Evolutionary conservation across 2,329 filamentous ascomycete species (phyloP).

Genomic region (Fonsecaea monophora): DNA sequence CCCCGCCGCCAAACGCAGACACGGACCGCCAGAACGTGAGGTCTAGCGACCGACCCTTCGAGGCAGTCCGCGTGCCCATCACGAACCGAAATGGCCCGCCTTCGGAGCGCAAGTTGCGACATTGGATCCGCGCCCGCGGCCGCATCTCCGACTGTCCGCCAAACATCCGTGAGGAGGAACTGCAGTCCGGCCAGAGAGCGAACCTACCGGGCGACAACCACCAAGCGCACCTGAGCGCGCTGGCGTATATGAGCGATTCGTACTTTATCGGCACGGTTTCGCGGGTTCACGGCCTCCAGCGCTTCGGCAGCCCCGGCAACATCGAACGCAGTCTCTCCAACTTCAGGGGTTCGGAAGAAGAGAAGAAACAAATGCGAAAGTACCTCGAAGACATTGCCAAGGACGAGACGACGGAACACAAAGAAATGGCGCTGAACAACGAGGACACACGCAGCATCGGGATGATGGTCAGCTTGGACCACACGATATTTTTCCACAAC

Average conservation of each 20-base stretch:
- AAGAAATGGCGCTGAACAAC: slow-evolving; percentile 30
- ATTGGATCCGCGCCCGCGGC: slow-evolving; percentile 53
- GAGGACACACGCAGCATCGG: slow-evolving; percentile 44
- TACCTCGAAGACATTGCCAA: slow-evolving; percentile 52
- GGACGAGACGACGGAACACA: slow-evolving; percentile 51
- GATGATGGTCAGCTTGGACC: slow-evolving; percentile 61
- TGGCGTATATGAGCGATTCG: slow-evolving; percentile 91
- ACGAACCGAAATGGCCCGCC: slow-evolving; percentile 46
- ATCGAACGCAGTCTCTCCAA: slow-evolving; percentile 49
- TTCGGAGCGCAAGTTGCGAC: slow-evolving; percentile 70
- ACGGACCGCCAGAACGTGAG: slow-evolving; percentile 11
- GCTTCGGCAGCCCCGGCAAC: slow-evolving; percentile 65
- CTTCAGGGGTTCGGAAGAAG: slow-evolving; percentile 53
- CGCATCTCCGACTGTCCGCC: slow-evolving; percentile 40
- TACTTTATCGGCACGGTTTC: slow-evolving; percentile 92
- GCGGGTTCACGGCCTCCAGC: slow-evolving; percentile 79
- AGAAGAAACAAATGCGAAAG: slow-evolving; percentile 48
- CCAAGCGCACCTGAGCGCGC: slow-evolving; percentile 66
- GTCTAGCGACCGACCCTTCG: slow-evolving; percentile 42
- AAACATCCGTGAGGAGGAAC: slow-evolving; percentile 37
- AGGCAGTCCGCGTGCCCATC: slow-evolving; percentile 57
- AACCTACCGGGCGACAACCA: slow-evolving; percentile 38
- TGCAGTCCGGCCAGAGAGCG: slow-evolving; percentile 22
- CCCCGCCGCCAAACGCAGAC: slow-evolving; percentile 45
- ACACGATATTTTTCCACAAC: slow-evolving; percentile 60